Percentiles rank a stretch among this genome's conserved stretches.
Conservation (phyloP, 805 yeast genomes). For the Zygosaccharomyces bisporus region DNA sequence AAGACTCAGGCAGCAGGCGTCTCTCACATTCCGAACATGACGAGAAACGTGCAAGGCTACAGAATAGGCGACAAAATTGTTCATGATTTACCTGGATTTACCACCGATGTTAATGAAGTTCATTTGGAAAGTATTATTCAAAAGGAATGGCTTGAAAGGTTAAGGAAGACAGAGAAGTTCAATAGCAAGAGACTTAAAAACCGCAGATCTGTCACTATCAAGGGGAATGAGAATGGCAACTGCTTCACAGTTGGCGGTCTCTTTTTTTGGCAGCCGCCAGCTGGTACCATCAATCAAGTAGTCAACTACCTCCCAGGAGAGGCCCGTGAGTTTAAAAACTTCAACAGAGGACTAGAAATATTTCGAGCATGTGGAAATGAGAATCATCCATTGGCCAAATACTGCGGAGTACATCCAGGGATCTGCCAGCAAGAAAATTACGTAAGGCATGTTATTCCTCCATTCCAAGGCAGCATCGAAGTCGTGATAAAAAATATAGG, state of each 20-base stretch:
- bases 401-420: constrained; percentile 24
- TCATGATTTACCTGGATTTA: constrained; percentile 42
- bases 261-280: constrained; percentile 54
- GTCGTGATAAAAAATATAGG: constrained; percentile 65
- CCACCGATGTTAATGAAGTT: constrained; percentile 20
- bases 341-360: constrained; percentile 36
- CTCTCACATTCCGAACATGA: constrained; percentile 63
- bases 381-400: constrained; percentile 32
- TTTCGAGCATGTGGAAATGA: constrained; percentile 24
- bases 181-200: constrained; percentile 31
- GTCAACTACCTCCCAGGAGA: constrained; percentile 44
- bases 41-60: constrained; percentile 49
- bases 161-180: constrained; percentile 35
- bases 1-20: constrained; percentile 35
- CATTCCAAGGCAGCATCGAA: constrained; percentile 66
- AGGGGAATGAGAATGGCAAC: constrained; percentile 39
- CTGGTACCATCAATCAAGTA: constrained; percentile 45
- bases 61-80: constrained; percentile 33
- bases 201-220: constrained; percentile 36
- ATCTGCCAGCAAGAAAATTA: constrained; percentile 27
- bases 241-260: constrained; percentile 58
- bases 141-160: constrained; percentile 29
- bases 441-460: constrained; percentile 55
- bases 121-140: constrained; percentile 31
- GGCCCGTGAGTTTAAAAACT: constrained; percentile 33